Evolutionary conservation across 192 early-diverging fungal genomes (phyloP), one percentile per base, ranked within the genome.

Genomic region (Coemansia furcata): DNA sequence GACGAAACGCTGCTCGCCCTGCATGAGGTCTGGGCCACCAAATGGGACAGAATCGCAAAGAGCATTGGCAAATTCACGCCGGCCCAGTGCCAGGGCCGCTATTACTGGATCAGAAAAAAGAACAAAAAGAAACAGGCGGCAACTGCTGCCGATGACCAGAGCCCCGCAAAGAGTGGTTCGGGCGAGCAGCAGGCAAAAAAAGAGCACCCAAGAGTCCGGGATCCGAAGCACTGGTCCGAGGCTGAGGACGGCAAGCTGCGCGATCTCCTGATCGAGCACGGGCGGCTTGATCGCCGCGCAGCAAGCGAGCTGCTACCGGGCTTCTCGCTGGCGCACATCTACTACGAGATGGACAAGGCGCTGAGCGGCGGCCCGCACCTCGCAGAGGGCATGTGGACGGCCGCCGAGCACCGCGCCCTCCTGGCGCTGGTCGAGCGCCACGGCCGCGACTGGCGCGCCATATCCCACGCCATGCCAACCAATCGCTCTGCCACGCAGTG

Each of bases 401-500:
- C 8, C 0, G 33, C 49, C 1, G 77, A 74, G 44, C 58, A 70
- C 58, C 17, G 26, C 7, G 66, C 62, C 21, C 58, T 74, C n/a
- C 6, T 68, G 58, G 21, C 47, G 15, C 68, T 80, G 11, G 43
- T 43, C 11, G 29, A 59, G 12, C 36, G 30, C 21, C 37, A 80
- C 33, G 62, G 52, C 29, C 39, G 42, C 3, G 50, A 74, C 54
- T 80, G 77, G 77, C 8, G 23, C 4, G 14, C 9, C 3, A 67
- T 80, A 17, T 35, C 77, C 0, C 6, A 29, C 23, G 12, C 30
- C 15, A 71, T 80, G 77, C 66, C 77, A 5, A 72, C 68, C 3
- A 26, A 39, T 0, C 59, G 77, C 1, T 59, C 72, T 11, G 40
- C 42, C 23, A n/a, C 4, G 4, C 72, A 74, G 15, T 80, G 77